A percentile compares a stretch with the other conserved stretches of the same genome.
Evolutionary conservation across 1,284 basidiomycete genomes (phyloP).

Genomic region (Thelephora terrestris): DNA sequence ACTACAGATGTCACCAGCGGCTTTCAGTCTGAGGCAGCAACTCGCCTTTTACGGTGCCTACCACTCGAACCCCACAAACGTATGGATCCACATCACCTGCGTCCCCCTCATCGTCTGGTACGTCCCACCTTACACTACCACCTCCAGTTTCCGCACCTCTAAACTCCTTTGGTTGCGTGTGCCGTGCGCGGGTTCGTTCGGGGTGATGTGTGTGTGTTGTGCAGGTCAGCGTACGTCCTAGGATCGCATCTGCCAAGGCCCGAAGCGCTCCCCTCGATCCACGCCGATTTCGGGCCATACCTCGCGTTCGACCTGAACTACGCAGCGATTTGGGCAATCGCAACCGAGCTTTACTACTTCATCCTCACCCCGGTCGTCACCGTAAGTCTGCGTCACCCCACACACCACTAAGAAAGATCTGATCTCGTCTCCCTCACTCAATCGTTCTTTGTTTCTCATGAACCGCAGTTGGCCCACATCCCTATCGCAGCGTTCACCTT

Average conservation of each 20-base stretch:
- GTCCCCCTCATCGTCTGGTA: slow-evolving; percentile 80
- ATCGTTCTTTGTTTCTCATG: neutral
- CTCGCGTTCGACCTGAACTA: slow-evolving; percentile 63
- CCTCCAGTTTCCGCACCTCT: too few species aligned
- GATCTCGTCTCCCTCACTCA: neutral
- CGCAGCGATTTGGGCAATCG: slow-evolving; percentile 40
- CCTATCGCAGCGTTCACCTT: slow-evolving; percentile 47
- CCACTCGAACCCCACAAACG: slow-evolving; percentile 72
- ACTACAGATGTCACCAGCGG: too few species aligned
- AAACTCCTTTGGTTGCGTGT: too few species aligned
- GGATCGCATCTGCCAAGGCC: slow-evolving; percentile 42
- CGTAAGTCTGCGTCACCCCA: slow-evolving; percentile 39
- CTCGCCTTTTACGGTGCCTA: slow-evolving; percentile 85
- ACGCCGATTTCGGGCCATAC: slow-evolving; percentile 48
- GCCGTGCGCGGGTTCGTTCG: too few species aligned
- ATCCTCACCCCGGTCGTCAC: slow-evolving; percentile 70
- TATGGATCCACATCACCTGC: slow-evolving; percentile 72
- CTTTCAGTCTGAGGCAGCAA: slow-evolving; percentile 27
- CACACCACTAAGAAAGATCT: slow-evolving; percentile 1
- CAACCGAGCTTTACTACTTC: slow-evolving; percentile 68
- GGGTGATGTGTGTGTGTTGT: too few species aligned
- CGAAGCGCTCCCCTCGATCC: slow-evolving; percentile 41
- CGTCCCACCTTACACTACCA: slow-evolving; percentile 20
- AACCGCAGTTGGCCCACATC: slow-evolving; percentile 45
- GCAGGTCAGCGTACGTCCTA: slow-evolving; percentile 64